phyloP scores from a whole-genome alignment of 768 basidiomycete genomes.

The Termitomyces sp. region DNA sequence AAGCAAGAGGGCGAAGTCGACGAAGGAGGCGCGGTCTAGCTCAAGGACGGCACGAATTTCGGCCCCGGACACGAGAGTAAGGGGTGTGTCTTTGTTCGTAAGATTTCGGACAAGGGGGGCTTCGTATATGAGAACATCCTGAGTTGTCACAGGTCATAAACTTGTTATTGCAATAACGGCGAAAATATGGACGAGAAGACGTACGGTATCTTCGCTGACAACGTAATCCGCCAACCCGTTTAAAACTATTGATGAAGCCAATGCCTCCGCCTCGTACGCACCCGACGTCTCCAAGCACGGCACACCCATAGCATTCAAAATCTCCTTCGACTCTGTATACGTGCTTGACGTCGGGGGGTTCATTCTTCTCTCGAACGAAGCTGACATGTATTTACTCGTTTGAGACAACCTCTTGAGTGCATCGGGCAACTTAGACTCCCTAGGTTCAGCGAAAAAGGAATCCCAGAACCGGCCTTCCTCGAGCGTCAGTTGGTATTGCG shows the following conservation, averaged over 20 bases:
- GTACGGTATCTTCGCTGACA: constrained; percentile 84
- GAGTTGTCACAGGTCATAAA: not conserved
- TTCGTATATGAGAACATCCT: constrained; percentile 83
- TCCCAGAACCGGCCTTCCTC: constrained; percentile 65
- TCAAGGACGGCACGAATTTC: constrained; percentile 54
- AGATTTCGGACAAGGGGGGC: constrained; percentile 80
- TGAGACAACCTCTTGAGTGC: constrained; percentile 19
- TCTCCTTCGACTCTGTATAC: constrained; percentile 64
- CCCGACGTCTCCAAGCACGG: constrained; percentile 66
- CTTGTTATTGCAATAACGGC: constrained; percentile 1
- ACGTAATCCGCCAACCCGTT: constrained; percentile 82
- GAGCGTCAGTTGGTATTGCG: constrained; percentile 51
- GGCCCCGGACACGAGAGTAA: constrained; percentile 59
- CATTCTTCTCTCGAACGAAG: constrained; percentile 61
- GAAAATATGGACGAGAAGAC: constrained; percentile 11
- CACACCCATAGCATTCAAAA: constrained; percentile 78
- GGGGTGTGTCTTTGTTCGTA: constrained; percentile 51
- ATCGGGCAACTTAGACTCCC: not conserved
- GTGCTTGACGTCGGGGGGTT: constrained; percentile 59
- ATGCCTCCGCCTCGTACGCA: constrained; percentile 79
- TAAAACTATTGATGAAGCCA: constrained; percentile 74
- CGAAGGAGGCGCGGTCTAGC: constrained; percentile 52
- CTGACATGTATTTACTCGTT: constrained; percentile 52
- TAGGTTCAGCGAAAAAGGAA: constrained; percentile 23
- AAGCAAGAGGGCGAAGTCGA: constrained; percentile 84